Evolutionary conservation across 1,139 yeast species (phyloP).

Genomic region (Debaryomycetaceae sp.): DNA sequence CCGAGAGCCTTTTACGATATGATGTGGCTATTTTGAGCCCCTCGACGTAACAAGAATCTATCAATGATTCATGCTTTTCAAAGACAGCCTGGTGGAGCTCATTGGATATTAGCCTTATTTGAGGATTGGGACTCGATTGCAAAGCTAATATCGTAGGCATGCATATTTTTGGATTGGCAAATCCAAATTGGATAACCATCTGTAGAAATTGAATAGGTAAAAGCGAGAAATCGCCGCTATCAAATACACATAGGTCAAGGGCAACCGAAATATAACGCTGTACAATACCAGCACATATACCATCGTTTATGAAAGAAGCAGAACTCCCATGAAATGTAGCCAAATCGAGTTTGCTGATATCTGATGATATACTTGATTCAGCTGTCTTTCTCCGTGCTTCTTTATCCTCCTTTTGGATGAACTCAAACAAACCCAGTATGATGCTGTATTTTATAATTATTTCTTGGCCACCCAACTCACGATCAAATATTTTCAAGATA

Average conservation of each 20-base stretch:
- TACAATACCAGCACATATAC: constrained; percentile 68
- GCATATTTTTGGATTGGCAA: constrained; percentile 69
- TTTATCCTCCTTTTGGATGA: constrained; percentile 52
- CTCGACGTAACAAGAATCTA: constrained; percentile 61
- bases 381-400: constrained; percentile 38
- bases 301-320: constrained; percentile 51
- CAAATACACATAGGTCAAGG: constrained; percentile 45
- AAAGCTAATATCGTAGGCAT: constrained; percentile 69
- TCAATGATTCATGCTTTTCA: constrained; percentile 66
- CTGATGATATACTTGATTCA: constrained; percentile 26
- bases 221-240: constrained; percentile 40
- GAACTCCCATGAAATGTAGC: constrained; percentile 53
- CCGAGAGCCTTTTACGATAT: constrained; percentile 32
- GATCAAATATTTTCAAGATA: constrained; percentile 51
- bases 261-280: constrained; percentile 56
- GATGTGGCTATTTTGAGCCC: constrained; percentile 57
- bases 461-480: constrained; percentile 34
- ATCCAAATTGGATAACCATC: constrained; percentile 58
- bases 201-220: constrained; percentile 54
- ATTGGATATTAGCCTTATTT: constrained; percentile 47
- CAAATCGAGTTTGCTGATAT: constrained; percentile 34
- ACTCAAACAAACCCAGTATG: constrained; percentile 52
- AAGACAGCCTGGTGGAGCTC: constrained; percentile 53
- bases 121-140: constrained; percentile 48
- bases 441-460: constrained; percentile 43